Evolutionary conservation across 352 stramenopile species (phyloP), one percentile per base, ranked within the genome.

Genomic region (Phytophthora litchii): DNA sequence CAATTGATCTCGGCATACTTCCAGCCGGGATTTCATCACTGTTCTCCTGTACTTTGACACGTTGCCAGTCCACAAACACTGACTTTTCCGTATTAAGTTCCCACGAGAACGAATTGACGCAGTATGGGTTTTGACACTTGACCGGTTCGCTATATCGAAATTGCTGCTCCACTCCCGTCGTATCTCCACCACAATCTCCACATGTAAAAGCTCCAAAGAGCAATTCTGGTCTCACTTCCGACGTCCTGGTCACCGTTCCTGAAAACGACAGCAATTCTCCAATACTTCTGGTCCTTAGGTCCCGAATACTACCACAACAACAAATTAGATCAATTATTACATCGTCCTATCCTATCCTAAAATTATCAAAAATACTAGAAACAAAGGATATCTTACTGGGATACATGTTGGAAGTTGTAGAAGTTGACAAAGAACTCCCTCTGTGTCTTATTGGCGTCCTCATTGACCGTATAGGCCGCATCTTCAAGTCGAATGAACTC

Each of bases 11-110:
- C 5, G 98, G 98, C 95, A 99, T 99, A 44, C 72, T 95, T 12
- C 97, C 98, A 0, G 97, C 82, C n/a, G 98, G 97, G 56, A 99
- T 99, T 64, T 99, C 96, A 60, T 99, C 93, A 32, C 94, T 94
- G 71, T 99, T 99, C 68, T 99, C 98, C 75, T 99, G 98, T 16
- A 99, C 94, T 37, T 98, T 93, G 31, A 99, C 76, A 25, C 96
- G 91, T 77, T 99, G 98, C 97, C 97, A 99, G 71, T 99, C 98
- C 11, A 98, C 94, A 65, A 99, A 99, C 29, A 97, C 84, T 17
- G 84, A 98, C 51, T 91, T 94, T 43, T 97, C 86, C 0, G 86
- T 83, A 67, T 97, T 83, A 7, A 98, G 77, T 58, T 94, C 85
- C 77, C 83, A 94, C 13, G 70, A 72, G 21, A 74, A 78, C 38